These are phyloP conservation scores for Cercophora scortea DNA, from an alignment of 495 filamentous ascomycete genomes.

Conservation along the genomic window DNA sequence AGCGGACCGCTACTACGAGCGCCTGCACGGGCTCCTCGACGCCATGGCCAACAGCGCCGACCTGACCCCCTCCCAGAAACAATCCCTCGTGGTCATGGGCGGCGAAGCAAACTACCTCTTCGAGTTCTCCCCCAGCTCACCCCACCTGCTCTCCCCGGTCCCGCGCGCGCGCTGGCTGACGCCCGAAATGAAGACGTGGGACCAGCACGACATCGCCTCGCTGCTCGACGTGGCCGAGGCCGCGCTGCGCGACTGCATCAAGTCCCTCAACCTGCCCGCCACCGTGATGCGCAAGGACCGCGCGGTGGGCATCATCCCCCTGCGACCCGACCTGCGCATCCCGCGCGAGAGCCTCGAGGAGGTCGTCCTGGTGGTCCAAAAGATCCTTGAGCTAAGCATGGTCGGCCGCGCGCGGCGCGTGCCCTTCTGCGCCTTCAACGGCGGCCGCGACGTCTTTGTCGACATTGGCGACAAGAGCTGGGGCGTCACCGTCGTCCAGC, in stretches of 20 bases:
- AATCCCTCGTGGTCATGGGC: conserved; percentile 82
- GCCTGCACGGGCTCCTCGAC: conserved; percentile 78
- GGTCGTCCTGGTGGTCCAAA: conserved; percentile 88
- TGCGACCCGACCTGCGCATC: conserved; percentile 51
- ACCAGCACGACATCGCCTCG: conserved; percentile 63
- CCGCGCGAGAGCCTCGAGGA: conserved; percentile 87
- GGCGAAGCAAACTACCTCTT: conserved; percentile 83
- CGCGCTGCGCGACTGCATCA: conserved; percentile 70
- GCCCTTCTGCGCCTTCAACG: conserved; percentile 98
- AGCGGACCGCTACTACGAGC: conserved; percentile 69
- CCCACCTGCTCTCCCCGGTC: conserved; percentile 53
- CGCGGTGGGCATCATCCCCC: conserved; percentile 83
- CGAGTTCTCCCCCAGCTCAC: conserved; percentile 51
- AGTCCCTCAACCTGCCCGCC: conserved; percentile 68
- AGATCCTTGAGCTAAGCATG: conserved; percentile 74
- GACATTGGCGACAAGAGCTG: conserved; percentile 98
- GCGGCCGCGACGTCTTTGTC: conserved; percentile 93
- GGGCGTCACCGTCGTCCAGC: conserved; percentile 86
- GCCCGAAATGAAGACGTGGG: conserved; percentile 81
- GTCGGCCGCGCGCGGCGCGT: conserved; percentile 41
- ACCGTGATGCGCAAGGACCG: conserved; percentile 80
- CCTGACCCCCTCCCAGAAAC: conserved; percentile 55
- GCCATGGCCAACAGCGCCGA: conserved; percentile 57
- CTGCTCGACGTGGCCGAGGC: conserved; percentile 83
- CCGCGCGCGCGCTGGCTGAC: conserved; percentile 70